Base-by-base conservation (phyloP, 2,329 filamentous ascomycete species). In the Xylariaceae sp. region DNA sequence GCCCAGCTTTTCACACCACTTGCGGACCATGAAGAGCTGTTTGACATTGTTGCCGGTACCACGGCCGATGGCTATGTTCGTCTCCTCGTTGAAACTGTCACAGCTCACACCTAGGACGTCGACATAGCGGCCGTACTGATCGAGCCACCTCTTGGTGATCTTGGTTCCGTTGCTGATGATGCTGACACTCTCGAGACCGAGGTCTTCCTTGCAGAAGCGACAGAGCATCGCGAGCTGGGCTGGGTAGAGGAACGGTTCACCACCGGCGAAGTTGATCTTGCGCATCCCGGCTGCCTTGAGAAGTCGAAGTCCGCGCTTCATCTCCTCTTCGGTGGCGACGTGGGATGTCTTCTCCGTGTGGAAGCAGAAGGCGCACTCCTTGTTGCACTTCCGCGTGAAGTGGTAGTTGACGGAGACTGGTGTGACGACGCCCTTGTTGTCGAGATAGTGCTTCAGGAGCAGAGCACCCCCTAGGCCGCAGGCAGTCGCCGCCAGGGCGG, bases 81-180 rank as follows among this genome's bases (percentile, higher is more conserved):
- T 82, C 17, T 67, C 60, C 57, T 77, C 73, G 59, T 81, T 62
- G 64, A 84, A 83, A 4, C 78, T 82, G 66, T 84, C 80, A 66
- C 81, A 84, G 10, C 76, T 80, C 0, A 83, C 75, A n/a, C 78
- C 81, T 13, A 84, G 68, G 54, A 84, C 80, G 66, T 84, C 80
- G 44, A 84, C 65, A 62, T 77, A 75, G n/a, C 65, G 63, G 7
- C 73, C 76, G 53, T 80, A 69, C 51, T 75, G 55, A 3, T 69
- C 60, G 44, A 84, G 65, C 68, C 76, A 84, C 8, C 65, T 66
- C 62, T 76, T 68, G 6, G 59, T 77, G 35, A 83, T 72, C 44
- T 75, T 73, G 52, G 75, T 80, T 9, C 81, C 81, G 65, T 84
- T 84, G 55, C 74, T 79, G 57, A 84, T 78, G 61, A 84, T 81